Evolutionary conservation across 2,329 filamentous ascomycete genomes (phyloP).

Genomic region (Sporothrix pseudoabietina): DNA sequence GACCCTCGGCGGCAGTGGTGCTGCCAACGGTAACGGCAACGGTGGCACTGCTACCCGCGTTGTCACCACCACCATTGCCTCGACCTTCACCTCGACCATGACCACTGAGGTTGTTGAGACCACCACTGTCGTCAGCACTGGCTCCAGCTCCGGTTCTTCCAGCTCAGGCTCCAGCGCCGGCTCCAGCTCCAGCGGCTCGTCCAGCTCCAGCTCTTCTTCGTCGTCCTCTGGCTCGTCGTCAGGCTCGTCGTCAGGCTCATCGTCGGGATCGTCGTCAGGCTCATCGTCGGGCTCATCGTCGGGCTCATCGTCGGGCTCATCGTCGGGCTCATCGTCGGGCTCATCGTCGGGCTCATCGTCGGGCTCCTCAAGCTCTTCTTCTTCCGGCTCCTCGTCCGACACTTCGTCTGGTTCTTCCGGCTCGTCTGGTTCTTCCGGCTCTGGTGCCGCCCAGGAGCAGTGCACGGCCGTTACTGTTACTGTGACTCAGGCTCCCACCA

Average conservation of each 20-base stretch:
- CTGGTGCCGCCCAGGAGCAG: conserved; percentile 4
- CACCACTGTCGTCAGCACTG: conserved; percentile 26
- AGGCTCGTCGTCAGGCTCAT: neutral
- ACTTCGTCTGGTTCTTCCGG: neutral
- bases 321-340: conserved; percentile 1
- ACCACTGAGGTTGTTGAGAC: conserved; percentile 31
- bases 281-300: neutral
- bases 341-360: neutral
- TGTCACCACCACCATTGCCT: conserved; percentile 38
- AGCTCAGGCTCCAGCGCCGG: conserved; percentile 16
- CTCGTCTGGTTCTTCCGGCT: neutral
- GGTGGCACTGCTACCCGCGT: conserved; percentile 31
- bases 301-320: neutral
- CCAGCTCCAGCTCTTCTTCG: neutral
- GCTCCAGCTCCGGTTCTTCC: conserved; percentile 26
- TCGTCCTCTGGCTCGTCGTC: neutral
- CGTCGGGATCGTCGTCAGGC: conserved; percentile 24
- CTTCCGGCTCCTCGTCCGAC: too few relatives aligned
- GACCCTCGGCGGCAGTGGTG: conserved; percentile 36
- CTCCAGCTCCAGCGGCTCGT: neutral
- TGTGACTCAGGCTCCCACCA: conserved; percentile 29
- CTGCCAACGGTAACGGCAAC: conserved; percentile 27
- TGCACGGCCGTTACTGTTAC: conserved; percentile 28
- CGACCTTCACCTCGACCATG: conserved; percentile 37
- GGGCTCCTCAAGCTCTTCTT: neutral